Conservation (phyloP, 2,329 filamentous ascomycete species). For the Chaetomium globosum region DNA sequence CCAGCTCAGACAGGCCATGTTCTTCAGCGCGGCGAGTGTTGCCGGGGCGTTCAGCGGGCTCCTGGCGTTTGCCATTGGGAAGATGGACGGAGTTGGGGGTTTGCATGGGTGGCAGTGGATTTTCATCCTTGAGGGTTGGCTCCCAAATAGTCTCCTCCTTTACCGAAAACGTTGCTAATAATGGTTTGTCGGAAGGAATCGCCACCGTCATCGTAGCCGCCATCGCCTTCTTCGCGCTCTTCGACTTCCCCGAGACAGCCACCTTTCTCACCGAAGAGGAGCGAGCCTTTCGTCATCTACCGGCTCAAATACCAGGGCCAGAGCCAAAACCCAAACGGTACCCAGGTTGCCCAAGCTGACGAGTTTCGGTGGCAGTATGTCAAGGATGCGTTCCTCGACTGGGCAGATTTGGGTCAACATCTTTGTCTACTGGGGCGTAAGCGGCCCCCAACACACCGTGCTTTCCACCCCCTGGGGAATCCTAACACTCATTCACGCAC, state of each 20-base stretch:
- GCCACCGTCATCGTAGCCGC: conserved; percentile 59
- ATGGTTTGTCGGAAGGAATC: conserved; percentile 29
- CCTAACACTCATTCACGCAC: background rate
- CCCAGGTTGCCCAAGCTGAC: conserved; percentile 65
- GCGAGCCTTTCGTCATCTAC: conserved; percentile 68
- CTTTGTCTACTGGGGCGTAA: conserved; percentile 66
- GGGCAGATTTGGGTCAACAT: conserved; percentile 73
- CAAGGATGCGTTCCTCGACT: conserved; percentile 72
- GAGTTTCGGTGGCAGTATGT: conserved; percentile 76
- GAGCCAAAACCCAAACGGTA: conserved; percentile 26
- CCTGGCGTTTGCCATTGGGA: conserved; percentile 68
- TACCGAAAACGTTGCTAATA: background rate
- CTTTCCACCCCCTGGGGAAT: too few relatives aligned
- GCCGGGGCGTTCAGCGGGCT: conserved; percentile 77
- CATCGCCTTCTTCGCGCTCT: conserved; percentile 69
- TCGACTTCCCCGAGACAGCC: conserved; percentile 81
- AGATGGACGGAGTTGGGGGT: conserved; percentile 68
- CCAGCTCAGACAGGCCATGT: conserved; percentile 65
- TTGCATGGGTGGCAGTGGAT: conserved; percentile 66
- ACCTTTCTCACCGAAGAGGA: conserved; percentile 73
- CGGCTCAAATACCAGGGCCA: conserved; percentile 68
- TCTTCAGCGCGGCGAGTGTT: conserved; percentile 80
- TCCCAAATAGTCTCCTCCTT: conserved; percentile 35
- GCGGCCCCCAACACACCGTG: conserved; percentile 44
- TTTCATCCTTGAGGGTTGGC: conserved; percentile 66